Conservation (phyloP, 768 basidiomycete genomes). For the Zangia roseola region DNA sequence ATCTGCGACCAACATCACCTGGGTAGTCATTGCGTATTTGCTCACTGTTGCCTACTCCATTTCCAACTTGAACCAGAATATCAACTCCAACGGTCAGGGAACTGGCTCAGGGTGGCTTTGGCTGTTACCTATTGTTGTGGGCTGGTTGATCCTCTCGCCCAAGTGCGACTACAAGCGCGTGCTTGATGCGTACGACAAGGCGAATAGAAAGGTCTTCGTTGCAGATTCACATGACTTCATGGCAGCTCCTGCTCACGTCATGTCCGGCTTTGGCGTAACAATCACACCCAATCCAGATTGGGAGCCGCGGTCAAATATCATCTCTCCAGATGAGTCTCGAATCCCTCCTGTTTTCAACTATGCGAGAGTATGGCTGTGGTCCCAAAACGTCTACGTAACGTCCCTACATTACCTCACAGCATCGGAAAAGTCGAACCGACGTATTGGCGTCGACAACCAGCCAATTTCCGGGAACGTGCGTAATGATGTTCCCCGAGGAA, state of each 20-base stretch:
- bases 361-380: slow-evolving; percentile 22
- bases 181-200: slow-evolving; percentile 12
- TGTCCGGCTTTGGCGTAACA: slow-evolving; percentile 13
- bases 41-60: slow-evolving; percentile 15
- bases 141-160: slow-evolving; percentile 41
- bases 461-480: background rate
- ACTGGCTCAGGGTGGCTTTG: slow-evolving; percentile 45
- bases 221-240: background rate
- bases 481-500: slow-evolving; percentile 6
- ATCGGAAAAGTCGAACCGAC: slow-evolving; percentile 2
- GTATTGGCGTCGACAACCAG: background rate
- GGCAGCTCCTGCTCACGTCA: background rate
- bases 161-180: slow-evolving; percentile 38
- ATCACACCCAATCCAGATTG: slow-evolving; percentile 10
- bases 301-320: background rate
- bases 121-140: slow-evolving; percentile 40
- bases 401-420: slow-evolving; percentile 20
- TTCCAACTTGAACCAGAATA: slow-evolving; percentile 13
- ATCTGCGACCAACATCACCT: slow-evolving; percentile 38
- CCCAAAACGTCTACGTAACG: slow-evolving; percentile 12
- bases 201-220: slow-evolving; percentile 7
- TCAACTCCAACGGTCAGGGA: slow-evolving; percentile 36
- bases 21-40: slow-evolving; percentile 45
- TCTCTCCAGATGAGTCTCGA: slow-evolving; percentile 24
- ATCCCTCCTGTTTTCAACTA: slow-evolving; percentile 29